A percentile compares a stretch with the other conserved stretches of the same genome.
These are phyloP conservation scores for Aphanocladium album DNA, from an alignment of 2,329 filamentous ascomycete species.

Conservation along the genomic window DNA sequence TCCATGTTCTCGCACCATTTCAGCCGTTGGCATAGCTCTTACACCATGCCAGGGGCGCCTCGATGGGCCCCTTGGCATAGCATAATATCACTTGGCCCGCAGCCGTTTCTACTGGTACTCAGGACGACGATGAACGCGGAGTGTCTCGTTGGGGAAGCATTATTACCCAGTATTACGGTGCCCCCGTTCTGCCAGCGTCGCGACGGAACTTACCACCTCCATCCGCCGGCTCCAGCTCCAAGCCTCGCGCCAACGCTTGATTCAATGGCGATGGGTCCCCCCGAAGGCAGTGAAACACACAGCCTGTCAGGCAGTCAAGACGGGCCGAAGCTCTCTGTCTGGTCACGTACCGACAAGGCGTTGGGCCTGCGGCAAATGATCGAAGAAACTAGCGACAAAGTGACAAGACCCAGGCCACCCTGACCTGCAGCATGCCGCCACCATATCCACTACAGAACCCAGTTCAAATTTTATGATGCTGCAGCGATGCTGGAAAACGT, in stretches of 20 bases:
- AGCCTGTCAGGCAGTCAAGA: constrained; percentile 1
- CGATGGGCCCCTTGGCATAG: neutral
- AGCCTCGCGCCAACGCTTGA: neutral
- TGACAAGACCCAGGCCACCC: neutral
- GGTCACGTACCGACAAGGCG: neutral
- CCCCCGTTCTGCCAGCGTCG: neutral
- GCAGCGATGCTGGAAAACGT: constrained; percentile 11
- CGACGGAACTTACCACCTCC: constrained; percentile 6
- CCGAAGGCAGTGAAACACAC: neutral
- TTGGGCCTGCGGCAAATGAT: neutral
- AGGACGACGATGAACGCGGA: constrained; percentile 2
- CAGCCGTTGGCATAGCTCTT: neutral
- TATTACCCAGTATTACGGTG: neutral
- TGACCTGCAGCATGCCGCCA: neutral
- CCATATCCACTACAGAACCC: neutral
- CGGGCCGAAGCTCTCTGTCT: constrained; percentile 3
- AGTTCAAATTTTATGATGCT: neutral
- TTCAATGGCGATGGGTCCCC: neutral
- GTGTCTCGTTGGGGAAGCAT: constrained; percentile 3
- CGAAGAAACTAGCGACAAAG: neutral
- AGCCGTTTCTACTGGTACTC: constrained; percentile 2
- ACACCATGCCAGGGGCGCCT: neutral
- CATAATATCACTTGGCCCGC: constrained; percentile 10
- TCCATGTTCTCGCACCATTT: neutral
- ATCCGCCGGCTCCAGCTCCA: neutral